Base-by-base conservation (phyloP, 1,284 basidiomycete species). In the Heliocybe sulcata region DNA sequence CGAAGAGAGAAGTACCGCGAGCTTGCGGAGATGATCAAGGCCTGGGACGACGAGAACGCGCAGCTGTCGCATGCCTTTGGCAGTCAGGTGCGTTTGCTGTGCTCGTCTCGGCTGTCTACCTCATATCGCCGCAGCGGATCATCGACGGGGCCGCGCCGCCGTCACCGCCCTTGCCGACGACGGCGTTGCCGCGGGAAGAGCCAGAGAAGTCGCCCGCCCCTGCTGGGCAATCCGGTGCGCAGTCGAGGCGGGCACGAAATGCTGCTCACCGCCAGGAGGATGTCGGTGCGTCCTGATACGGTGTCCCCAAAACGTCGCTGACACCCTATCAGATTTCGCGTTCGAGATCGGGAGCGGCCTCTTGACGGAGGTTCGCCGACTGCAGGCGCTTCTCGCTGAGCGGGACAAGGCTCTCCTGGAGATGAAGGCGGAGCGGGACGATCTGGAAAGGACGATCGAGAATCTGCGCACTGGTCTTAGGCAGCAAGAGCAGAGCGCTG, bases 341-440 rank as follows among this genome's bases (percentile, higher is more conserved):
- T 94, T 95, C 62, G 94, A 97, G 73, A 97, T 97, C 56, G 94
- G 94, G 1, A 94, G 91, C 61, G 90, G 90, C 29, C 75, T 97
- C 45, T 74, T 97, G 26, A 88, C 87, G 1, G 94, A 97, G 72
- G 92, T 96, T 35, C 79, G 94, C 52, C 77, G 94, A 48, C 75
- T 97, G 45, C 94, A 97, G 65, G 87, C 86, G 56, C 76, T 97
- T 54, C 79, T 97, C 33, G 87, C 80, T 19, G 93, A 95, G 67
- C 82, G 91, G 51, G 94, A 97, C 69, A 92, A 92, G 67, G 87
- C 86, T 14, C 83, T 97, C 52, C 84, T 90, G 66, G 87, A 91
- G 63, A 83, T 90, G 77, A 86, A 86, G 63, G 89, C 93, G 72
- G 92, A 95, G 72, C 89, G 87, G 67, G 92, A 89, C 59, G 88